These are phyloP conservation scores for Aspergillus arachidicola DNA, from an alignment of 2,329 filamentous ascomycete genomes.

Conservation along the genomic window DNA sequence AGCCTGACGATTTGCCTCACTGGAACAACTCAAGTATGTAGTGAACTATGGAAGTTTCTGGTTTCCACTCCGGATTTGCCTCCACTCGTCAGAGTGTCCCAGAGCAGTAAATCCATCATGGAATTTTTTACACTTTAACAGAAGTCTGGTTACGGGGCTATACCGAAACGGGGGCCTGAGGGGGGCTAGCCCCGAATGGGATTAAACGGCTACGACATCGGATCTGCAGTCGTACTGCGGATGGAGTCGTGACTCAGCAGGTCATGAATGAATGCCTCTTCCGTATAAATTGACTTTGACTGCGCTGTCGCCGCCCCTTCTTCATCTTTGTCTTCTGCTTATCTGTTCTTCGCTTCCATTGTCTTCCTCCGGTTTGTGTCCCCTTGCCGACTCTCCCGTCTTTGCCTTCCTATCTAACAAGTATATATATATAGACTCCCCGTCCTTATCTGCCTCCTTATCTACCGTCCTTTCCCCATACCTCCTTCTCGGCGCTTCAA, in stretches of 20 bases:
- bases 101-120: background rate
- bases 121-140: background rate
- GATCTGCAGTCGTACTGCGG: slow-evolving; percentile 13
- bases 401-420: slow-evolving; percentile 1
- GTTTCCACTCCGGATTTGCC: slow-evolving; percentile 2
- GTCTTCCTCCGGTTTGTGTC: slow-evolving; percentile 13
- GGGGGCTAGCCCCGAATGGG: background rate
- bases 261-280: slow-evolving; percentile 16
- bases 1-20: slow-evolving; percentile 1
- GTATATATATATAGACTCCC: slow-evolving; percentile 10
- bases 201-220: slow-evolving; percentile 13
- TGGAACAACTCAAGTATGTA: background rate
- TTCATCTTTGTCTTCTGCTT: slow-evolving; percentile 4
- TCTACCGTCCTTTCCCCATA: slow-evolving; percentile 6
- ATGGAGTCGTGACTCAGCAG: slow-evolving; percentile 20
- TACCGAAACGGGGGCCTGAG: background rate
- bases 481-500: background rate
- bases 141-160: background rate
- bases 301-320: slow-evolving; percentile 20
- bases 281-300: slow-evolving; percentile 29
- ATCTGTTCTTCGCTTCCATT: slow-evolving; percentile 2
- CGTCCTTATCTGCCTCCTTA: slow-evolving; percentile 11
- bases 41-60: background rate
- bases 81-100: background rate
- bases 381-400: background rate